Conservation (phyloP, 2,329 filamentous ascomycete genomes). For the Aspergillus hiratsukae region DNA sequence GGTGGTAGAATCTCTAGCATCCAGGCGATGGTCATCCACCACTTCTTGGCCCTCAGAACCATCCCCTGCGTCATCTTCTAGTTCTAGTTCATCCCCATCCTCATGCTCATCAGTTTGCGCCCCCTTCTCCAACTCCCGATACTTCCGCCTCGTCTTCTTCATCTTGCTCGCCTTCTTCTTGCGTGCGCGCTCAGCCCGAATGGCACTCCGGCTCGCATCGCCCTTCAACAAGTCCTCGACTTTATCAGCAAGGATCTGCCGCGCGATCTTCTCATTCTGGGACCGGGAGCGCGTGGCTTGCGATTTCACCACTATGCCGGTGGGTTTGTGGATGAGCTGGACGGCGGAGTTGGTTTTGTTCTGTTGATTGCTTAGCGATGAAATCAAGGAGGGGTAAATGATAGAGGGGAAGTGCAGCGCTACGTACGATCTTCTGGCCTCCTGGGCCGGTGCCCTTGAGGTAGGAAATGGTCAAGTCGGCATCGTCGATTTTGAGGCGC, state of each 20-base stretch:
- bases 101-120: slow-evolving; percentile 12
- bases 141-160: slow-evolving; percentile 44
- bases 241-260: slow-evolving; percentile 68
- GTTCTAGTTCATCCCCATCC: slow-evolving; percentile 9
- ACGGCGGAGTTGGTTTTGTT: slow-evolving; percentile 98
- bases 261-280: slow-evolving; percentile 83
- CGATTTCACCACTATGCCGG: slow-evolving; percentile 88
- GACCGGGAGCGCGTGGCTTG: slow-evolving; percentile 83
- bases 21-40: not conserved
- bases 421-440: slow-evolving; percentile 90
- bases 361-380: slow-evolving; percentile 29
- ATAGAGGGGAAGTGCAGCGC: slow-evolving; percentile 11
- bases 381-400: not conserved
- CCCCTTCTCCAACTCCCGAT: slow-evolving; percentile 34
- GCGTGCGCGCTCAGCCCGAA: slow-evolving; percentile 82
- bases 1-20: not conserved
- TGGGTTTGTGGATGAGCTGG: slow-evolving; percentile 84
- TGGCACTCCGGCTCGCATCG: slow-evolving; percentile 67
- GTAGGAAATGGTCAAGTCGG: slow-evolving; percentile 78
- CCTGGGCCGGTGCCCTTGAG: slow-evolving; percentile 89
- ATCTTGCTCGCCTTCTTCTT: slow-evolving; percentile 42
- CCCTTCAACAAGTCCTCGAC: slow-evolving; percentile 74
- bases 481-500: slow-evolving; percentile 68
- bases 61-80: slow-evolving; percentile 13
- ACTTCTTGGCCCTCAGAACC: not conserved